Evolutionary conservation across 1,284 basidiomycete genomes (phyloP).

Genomic region (Mycosarcoma mackinlayi): DNA sequence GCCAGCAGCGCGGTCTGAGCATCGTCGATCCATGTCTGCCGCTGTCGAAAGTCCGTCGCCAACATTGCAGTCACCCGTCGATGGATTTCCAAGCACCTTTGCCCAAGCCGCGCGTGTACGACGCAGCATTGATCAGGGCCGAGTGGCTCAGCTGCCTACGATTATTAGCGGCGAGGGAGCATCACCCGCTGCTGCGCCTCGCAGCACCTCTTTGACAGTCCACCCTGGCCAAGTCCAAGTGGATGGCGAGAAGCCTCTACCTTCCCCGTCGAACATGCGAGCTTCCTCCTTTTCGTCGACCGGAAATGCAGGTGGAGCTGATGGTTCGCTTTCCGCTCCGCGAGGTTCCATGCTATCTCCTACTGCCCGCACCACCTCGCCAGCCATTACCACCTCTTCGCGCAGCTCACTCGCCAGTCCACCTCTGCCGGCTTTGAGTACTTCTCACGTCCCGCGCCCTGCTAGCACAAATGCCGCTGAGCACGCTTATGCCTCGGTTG

Average conservation of each 20-base stretch:
- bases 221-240: too few relatives aligned
- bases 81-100: constrained; percentile 14
- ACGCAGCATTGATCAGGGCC: constrained; percentile 34
- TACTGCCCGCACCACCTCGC: constrained; percentile 17
- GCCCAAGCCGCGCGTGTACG: constrained; percentile 11
- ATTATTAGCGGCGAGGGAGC: constrained; percentile 19
- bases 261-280: constrained; percentile 10
- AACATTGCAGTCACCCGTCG: constrained; percentile 9
- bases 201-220: constrained; percentile 20
- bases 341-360: constrained; percentile 15
- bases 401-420: constrained; percentile 36
- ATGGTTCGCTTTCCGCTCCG: not conserved
- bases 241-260: constrained; percentile 1
- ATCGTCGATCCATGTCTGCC: constrained; percentile 28
- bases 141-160: constrained; percentile 22
- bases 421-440: not conserved
- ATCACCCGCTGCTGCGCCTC: constrained; percentile 3
- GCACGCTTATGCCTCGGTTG: not conserved
- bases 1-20: constrained; percentile 10
- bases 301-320: not conserved
- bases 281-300: constrained; percentile 15
- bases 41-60: constrained; percentile 19
- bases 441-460: constrained; percentile 20
- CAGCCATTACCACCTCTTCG: constrained; percentile 29
- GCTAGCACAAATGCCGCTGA: constrained; percentile 15